Conservation (phyloP, 2,329 filamentous ascomycete genomes). For the Lasiodiplodia hormozganensis region DNA sequence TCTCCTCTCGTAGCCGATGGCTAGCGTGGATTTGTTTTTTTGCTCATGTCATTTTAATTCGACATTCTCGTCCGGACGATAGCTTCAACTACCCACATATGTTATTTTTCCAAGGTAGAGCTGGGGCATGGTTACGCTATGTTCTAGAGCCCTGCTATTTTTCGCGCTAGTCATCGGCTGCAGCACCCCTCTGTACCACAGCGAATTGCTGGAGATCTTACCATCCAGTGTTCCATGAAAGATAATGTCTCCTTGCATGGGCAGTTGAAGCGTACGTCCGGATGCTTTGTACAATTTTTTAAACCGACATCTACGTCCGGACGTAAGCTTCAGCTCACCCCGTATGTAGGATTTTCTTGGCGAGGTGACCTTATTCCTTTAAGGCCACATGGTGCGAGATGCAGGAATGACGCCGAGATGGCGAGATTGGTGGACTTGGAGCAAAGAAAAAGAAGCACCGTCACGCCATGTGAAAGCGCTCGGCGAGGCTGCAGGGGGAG, state of each 20-base stretch:
- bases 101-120: too few species aligned
- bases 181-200: not conserved
- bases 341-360: not conserved
- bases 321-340: not conserved
- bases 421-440: not conserved
- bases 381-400: not conserved
- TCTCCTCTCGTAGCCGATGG: too few species aligned
- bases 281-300: not conserved
- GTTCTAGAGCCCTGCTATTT: too few species aligned
- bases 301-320: not conserved
- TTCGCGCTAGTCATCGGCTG: too few species aligned
- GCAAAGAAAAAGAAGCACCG: constrained; percentile 1
- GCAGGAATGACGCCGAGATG: not conserved
- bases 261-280: not conserved
- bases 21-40: too few species aligned
- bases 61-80: too few species aligned
- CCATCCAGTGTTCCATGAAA: not conserved
- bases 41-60: too few species aligned
- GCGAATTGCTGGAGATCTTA: not conserved
- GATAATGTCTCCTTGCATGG: not conserved
- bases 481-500: constrained; percentile 9
- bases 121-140: too few species aligned
- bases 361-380: too few species aligned
- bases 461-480: constrained; percentile 18
- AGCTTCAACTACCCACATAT: too few species aligned